Conservation (phyloP, 2,329 filamentous ascomycete species). For the Orbilia brochopaga region DNA sequence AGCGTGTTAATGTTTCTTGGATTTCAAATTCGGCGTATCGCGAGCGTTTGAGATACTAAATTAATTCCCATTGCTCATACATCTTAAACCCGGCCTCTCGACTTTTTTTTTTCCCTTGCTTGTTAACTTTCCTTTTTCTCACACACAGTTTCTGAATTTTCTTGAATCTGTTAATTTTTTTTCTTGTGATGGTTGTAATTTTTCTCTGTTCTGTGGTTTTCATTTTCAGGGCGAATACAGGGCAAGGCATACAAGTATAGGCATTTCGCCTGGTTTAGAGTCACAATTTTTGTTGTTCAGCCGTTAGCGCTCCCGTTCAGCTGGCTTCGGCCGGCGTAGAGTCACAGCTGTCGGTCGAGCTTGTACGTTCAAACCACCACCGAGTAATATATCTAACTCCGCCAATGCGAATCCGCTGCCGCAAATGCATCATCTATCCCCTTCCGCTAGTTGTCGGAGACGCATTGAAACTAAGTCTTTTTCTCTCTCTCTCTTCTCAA, state of each 20-base stretch:
- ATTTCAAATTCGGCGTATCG: no score
- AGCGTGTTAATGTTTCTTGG: neutral
- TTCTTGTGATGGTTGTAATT: constrained; percentile 4
- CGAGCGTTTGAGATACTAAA: no score
- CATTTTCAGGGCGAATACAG: constrained; percentile 6
- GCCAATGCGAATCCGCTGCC: constrained; percentile 1
- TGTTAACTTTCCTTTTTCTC: neutral
- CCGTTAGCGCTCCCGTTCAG: neutral
- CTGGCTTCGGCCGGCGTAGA: neutral
- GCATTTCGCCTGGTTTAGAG: neutral
- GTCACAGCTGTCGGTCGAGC: neutral
- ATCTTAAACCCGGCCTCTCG: no score
- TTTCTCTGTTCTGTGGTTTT: neutral
- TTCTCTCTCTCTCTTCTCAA: neutral
- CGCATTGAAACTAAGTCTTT: no score
- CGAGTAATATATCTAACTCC: constrained; percentile 6
- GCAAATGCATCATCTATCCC: neutral
- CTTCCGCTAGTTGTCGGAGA: neutral
- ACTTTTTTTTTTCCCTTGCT: neutral
- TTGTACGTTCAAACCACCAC: neutral
- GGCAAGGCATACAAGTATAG: constrained; percentile 2
- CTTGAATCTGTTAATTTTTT: constrained; percentile 10
- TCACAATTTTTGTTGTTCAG: constrained; percentile 1
- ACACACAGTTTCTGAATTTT: constrained; percentile 1
- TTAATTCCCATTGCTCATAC: no score